phyloP scores from a whole-genome alignment of 768 basidiomycete genomes.

The Leccinum sublutescens region DNA sequence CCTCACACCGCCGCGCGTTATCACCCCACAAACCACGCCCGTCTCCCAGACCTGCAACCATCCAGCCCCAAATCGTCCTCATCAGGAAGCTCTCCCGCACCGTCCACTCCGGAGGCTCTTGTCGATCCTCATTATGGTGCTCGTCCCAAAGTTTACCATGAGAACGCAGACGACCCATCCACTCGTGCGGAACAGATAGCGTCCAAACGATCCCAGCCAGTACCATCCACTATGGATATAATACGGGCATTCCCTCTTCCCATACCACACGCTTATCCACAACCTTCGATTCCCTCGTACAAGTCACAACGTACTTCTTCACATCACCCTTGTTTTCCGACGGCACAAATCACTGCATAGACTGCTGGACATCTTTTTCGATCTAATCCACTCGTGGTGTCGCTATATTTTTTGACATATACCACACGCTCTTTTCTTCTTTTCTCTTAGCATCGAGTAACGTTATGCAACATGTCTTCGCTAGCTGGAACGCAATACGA shows the following conservation, averaged over 20 bases:
- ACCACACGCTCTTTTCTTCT: conserved; percentile 22
- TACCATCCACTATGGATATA: conserved; percentile 40
- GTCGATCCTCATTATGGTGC: conserved; percentile 20
- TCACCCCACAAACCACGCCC: conserved; percentile 16
- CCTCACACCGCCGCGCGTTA: conserved; percentile 19
- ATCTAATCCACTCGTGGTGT: conserved; percentile 26
- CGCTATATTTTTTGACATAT: conserved; percentile 35
- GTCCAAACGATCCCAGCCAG: conserved; percentile 24
- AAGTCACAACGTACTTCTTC: conserved; percentile 28
- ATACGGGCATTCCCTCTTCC: conserved; percentile 51
- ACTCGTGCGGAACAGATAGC: conserved; percentile 26
- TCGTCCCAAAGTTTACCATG: conserved; percentile 29
- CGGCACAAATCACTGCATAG: conserved; percentile 28
- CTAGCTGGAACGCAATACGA: neutral
- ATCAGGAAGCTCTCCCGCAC: conserved; percentile 34
- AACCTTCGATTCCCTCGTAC: conserved; percentile 20
- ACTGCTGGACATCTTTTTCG: neutral
- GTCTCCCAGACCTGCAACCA: conserved; percentile 45
- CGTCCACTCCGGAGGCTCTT: conserved; percentile 30
- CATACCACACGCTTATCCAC: conserved; percentile 27
- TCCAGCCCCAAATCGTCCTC: conserved; percentile 40
- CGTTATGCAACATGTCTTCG: neutral
- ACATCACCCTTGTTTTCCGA: conserved; percentile 20
- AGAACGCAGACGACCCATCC: conserved; percentile 25
- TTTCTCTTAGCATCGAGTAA: neutral